phyloP scores from a whole-genome alignment of 2,329 filamentous ascomycete genomes.

The Aspergillus fijiensis region DNA sequence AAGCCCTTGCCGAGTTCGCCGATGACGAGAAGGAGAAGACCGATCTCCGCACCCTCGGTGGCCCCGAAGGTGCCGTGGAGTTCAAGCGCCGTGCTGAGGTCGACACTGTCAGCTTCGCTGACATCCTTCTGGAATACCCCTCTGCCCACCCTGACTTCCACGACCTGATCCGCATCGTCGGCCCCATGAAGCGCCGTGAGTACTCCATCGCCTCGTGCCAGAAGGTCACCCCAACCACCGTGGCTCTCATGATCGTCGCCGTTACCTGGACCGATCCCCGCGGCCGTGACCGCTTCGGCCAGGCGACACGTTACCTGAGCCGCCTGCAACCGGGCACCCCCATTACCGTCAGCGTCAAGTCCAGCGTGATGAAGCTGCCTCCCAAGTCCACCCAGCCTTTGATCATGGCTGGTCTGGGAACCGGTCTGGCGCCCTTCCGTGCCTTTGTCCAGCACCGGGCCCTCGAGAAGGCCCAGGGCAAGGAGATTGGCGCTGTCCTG shows the following conservation, averaged over 20 bases:
- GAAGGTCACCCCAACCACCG: constrained; percentile 84
- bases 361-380: constrained; percentile 98
- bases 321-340: constrained; percentile 70
- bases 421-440: constrained; percentile 96
- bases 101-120: constrained; percentile 87
- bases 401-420: constrained; percentile 99
- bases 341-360: constrained; percentile 92
- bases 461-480: constrained; percentile 95
- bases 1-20: constrained; percentile 82
- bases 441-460: constrained; percentile 98
- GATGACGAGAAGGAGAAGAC: constrained; percentile 78
- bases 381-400: constrained; percentile 81
- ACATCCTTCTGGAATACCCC: constrained; percentile 83
- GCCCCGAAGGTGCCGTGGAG: constrained; percentile 77
- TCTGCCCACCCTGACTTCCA: constrained; percentile 87
- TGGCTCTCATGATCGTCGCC: constrained; percentile 94
- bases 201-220: constrained; percentile 99
- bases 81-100: constrained; percentile 92
- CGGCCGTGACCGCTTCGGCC: constrained; percentile 85
- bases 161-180: constrained; percentile 83
- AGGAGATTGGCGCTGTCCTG: constrained; percentile 88
- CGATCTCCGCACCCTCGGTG: constrained; percentile 72
- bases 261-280: constrained; percentile 90
- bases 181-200: constrained; percentile 90
- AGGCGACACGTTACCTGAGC: constrained; percentile 88